These are phyloP conservation scores for Colletotrichum cordylinicola DNA, from an alignment of 2,329 filamentous ascomycete genomes.

Conservation along the genomic window DNA sequence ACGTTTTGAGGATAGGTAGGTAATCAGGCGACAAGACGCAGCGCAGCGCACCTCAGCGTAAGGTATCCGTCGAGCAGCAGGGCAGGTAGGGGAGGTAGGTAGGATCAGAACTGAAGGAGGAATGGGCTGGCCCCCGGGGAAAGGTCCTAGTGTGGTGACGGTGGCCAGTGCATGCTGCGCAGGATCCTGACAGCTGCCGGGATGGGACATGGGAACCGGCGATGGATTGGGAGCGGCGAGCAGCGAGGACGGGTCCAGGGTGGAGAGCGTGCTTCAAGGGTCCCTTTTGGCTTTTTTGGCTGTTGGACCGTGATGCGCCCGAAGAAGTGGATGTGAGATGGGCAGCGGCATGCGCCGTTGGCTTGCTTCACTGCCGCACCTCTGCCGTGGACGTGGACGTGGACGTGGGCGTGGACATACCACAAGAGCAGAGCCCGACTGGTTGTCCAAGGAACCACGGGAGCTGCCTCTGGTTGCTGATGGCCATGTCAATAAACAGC, in stretches of 20 bases:
- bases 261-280: not conserved
- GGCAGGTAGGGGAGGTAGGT: not conserved
- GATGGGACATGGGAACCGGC: slow-evolving; percentile 3
- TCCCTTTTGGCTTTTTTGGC: not conserved
- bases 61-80: not conserved
- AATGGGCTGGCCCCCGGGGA: slow-evolving; percentile 11
- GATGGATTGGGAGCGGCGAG: not conserved
- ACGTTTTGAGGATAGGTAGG: slow-evolving; percentile 12
- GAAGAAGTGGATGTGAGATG: not conserved
- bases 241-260: not conserved
- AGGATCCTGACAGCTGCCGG: slow-evolving; percentile 18
- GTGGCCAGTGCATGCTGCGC: slow-evolving; percentile 13
- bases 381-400: not conserved
- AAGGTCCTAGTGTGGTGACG: slow-evolving; percentile 12
- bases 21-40: slow-evolving; percentile 8
- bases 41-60: not conserved
- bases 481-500: not conserved
- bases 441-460: not conserved
- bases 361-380: not conserved
- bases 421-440: not conserved
- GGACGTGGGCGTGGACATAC: not conserved
- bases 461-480: not conserved
- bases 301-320: not conserved
- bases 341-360: not conserved
- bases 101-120: slow-evolving; percentile 19